These are phyloP conservation scores for Paraurostyla sp. DNA, from an alignment of 73 alveolate genomes.

Conservation along the genomic window DNA sequence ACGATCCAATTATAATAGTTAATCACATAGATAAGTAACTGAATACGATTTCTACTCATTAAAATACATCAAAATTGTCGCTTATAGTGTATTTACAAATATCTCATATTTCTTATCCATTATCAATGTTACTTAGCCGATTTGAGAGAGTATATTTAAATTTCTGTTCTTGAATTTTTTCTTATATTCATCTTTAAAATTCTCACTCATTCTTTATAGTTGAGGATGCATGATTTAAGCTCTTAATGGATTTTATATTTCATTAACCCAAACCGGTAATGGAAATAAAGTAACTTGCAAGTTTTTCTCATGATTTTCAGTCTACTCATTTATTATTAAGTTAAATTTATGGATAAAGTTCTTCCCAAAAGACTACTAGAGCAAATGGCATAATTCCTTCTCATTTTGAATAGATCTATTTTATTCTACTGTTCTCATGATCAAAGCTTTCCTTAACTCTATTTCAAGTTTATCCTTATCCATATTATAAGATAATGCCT, in stretches of 20 bases:
- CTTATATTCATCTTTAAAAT: constrained; percentile 2
- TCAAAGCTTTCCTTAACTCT: constrained; percentile 1
- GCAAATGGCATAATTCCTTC: not conserved
- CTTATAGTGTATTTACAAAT: not conserved
- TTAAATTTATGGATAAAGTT: not conserved
- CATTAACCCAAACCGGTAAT: constrained; percentile 24
- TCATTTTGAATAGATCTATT: not conserved
- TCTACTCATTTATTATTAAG: not conserved
- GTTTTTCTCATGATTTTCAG: not conserved
- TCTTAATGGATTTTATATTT: constrained; percentile 31
- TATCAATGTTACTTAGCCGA: constrained; percentile 3
- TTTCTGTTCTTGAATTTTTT: constrained; percentile 34
- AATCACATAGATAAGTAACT: not conserved
- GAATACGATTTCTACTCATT: not conserved
- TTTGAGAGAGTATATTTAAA: not conserved
- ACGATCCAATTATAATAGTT: not conserved
- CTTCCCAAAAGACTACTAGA: constrained; percentile 8
- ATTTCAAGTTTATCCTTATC: constrained; percentile 21
- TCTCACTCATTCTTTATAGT: not conserved
- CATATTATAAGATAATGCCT: not conserved
- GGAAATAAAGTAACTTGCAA: not conserved
- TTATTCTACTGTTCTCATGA: not conserved
- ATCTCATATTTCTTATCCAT: constrained; percentile 41
- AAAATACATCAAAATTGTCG: not conserved
- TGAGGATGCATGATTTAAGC: constrained; percentile 4